These are phyloP conservation scores for Pulicaria dysenterica DNA, from an alignment of 129 eudicot genomes.

Conservation along the genomic window DNA sequence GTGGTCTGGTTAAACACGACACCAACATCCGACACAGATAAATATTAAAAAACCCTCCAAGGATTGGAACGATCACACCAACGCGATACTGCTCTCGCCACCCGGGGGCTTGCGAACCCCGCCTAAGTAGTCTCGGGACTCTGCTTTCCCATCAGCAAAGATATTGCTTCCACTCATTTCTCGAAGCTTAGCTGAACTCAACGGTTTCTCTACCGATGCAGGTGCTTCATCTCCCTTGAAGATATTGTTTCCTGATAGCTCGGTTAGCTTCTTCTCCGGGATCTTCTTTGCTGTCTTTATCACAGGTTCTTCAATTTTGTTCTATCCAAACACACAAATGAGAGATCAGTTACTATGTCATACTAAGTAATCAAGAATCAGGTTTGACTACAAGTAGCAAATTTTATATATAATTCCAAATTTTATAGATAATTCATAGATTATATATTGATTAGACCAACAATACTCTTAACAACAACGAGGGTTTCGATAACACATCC, in stretches of 20 bases:
- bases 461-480: too few species aligned
- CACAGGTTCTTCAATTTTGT: slow-evolving; percentile 44
- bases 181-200: slow-evolving; percentile 82
- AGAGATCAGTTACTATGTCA: too few species aligned
- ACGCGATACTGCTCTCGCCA: slow-evolving; percentile 95
- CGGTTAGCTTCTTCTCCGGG: slow-evolving; percentile 75
- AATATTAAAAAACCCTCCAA: slow-evolving; percentile 10
- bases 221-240: slow-evolving; percentile 79
- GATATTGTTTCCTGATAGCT: slow-evolving; percentile 84
- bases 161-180: slow-evolving; percentile 94
- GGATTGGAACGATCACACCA: slow-evolving; percentile 49
- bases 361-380: too few species aligned
- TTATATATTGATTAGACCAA: too few species aligned
- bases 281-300: slow-evolving; percentile 93
- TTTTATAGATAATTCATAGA: too few species aligned
- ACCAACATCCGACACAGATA: slow-evolving; percentile 26
- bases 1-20: slow-evolving; percentile 6
- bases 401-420: too few species aligned
- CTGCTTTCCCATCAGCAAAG: slow-evolving; percentile 88
- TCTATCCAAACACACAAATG: slow-evolving; percentile 13
- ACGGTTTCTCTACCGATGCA: slow-evolving; percentile 72
- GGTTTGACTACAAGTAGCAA: too few species aligned
- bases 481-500: too few species aligned
- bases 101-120: slow-evolving; percentile 99
- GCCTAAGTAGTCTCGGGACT: slow-evolving; percentile 85